Evolutionary conservation across 306 rosid genomes (phyloP), one percentile per base, ranked within the genome.

Genomic region (Ammopiptanthus mongolicus): DNA sequence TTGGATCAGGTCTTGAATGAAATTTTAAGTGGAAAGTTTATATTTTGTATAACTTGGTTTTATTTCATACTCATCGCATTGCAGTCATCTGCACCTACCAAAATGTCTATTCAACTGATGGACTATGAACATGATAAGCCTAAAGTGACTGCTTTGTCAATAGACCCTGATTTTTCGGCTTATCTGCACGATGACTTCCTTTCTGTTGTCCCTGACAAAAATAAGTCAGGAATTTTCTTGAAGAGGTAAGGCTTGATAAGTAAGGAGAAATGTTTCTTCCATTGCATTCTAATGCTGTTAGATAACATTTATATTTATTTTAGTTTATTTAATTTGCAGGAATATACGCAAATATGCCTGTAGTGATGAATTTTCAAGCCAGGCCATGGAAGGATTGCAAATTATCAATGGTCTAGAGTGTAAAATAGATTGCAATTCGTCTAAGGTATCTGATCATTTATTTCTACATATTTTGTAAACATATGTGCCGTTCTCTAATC

Each of bases 91-190:
- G 75, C 81, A 8, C 88, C 90, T 15, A 82, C 88, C 65, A 75
- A 23, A 51, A 78, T 92, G 72, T 86, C 93, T 23, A 81, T 96
- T 78, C 99, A 96, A 84, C 92, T 96, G 70, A 96, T 90, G 98
- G 99, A 92, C 84, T 84, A 84, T 83, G 97, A 92, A 48, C 91
- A 96, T 78, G 99, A 90, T 53, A 96, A 90, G 82, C 96, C 97
- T 13, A 98, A 96, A 84, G 93, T 88, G 81, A 89, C 99, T 46
- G 96, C 98, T 53, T 98, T 90, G 68, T 81, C 97, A 3, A 61
- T 96, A 92, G 99, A 96, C 84, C 98, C 98, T 28, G 88, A 84
- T 66, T 96, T 96, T 77, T 89, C 98, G 8, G 84, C 91, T 17
- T 96, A 96, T 89, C 81, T 96, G 80, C 86, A 81, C 65, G 84